Evolutionary conservation across 805 yeast species (phyloP), one percentile per base, ranked within the genome.

Genomic region (Metschnikowia baotianmanensis): DNA sequence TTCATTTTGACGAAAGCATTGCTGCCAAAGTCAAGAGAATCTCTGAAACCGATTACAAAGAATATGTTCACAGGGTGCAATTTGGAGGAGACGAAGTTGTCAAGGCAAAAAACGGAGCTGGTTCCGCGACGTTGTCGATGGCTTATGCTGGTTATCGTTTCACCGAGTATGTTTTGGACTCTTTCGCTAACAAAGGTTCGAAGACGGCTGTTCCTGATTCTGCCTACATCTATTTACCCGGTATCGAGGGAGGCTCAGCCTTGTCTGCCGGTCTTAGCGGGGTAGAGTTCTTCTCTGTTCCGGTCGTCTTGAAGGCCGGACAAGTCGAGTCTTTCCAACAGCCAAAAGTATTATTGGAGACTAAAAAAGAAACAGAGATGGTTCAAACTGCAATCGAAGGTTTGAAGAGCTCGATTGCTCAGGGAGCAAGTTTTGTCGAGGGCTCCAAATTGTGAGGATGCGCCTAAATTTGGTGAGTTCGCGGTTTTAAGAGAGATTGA

Each of bases 161-260:
- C 34, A 42, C 56, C 11, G 48, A 42, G 36, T 40, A 41, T 26
- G 44, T 51, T 9, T 40, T 51, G 42, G 36, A 41, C 25, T 51
- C 55, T 7, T 39, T 37, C 32, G 24, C 42, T 18, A 34, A 39
- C 29, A 27, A 23, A 15, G 23, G 37, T 3, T 13, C 21, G 20
- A 11, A 18, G 4, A 39, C 30, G 11, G 19, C 18, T 3, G 41
- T 67, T 13, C 71, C 76, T 5, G 80, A 76, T 47, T 69, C 77
- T 8, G 67, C 79, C 3, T 76, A 69, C 53, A 59, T 76, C 23
- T 77, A 77, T 55, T 71, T 83, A 47, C 77, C 78, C 11, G 81
- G 78, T 15, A 55, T 77, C 18, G 63, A 63, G 28, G 69, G 73
- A 32, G 86, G 83, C 24, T 55, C 63, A 24, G 56, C 59, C 36